Percentiles rank a stretch among this genome's conserved stretches.
Conservation (phyloP, 805 yeast genomes). For the Cyberlindnera mississippiensis region DNA sequence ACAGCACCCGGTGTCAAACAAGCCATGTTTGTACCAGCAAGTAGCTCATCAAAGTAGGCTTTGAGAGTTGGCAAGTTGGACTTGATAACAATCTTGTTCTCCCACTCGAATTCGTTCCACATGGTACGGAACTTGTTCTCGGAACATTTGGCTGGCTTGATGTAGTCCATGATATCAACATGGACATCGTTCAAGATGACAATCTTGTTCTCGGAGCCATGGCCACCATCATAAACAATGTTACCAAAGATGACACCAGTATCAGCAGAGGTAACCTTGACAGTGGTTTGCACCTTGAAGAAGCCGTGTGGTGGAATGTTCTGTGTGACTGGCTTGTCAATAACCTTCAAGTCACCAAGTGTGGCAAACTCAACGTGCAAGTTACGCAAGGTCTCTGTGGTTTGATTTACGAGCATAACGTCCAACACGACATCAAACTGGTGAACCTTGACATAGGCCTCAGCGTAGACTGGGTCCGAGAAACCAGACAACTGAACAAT, state of each 20-base stretch:
- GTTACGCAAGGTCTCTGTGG: constrained; percentile 85
- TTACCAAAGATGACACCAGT: constrained; percentile 98
- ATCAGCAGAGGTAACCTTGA: constrained; percentile 94
- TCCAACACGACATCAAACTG: constrained; percentile 95
- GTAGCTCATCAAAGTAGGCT: constrained; percentile 70
- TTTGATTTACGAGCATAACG: constrained; percentile 91
- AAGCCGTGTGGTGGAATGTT: constrained; percentile 98
- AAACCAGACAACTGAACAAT: constrained; percentile 96
- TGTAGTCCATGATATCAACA: constrained; percentile 95
- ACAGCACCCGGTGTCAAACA: constrained; percentile 90
- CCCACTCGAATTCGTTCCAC: constrained; percentile 99
- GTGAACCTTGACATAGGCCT: constrained; percentile 92
- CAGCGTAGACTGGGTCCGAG: constrained; percentile 97
- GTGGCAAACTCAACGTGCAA: constrained; percentile 93
- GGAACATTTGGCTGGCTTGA: constrained; percentile 88
- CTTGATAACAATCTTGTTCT: constrained; percentile 89
- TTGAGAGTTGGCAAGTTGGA: constrained; percentile 63
- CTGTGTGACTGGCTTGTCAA: constrained; percentile 84
- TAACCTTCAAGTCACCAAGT: constrained; percentile 90
- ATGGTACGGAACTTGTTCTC: constrained; percentile 89
- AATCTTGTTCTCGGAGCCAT: constrained; percentile 82
- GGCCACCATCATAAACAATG: constrained; percentile 93
- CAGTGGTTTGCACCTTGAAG: constrained; percentile 81
- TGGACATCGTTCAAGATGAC: constrained; percentile 93
- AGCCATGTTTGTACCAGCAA: constrained; percentile 88